Base-by-base conservation (phyloP, 2,329 filamentous ascomycete genomes). In the Arthrobotrys megalospora region DNA sequence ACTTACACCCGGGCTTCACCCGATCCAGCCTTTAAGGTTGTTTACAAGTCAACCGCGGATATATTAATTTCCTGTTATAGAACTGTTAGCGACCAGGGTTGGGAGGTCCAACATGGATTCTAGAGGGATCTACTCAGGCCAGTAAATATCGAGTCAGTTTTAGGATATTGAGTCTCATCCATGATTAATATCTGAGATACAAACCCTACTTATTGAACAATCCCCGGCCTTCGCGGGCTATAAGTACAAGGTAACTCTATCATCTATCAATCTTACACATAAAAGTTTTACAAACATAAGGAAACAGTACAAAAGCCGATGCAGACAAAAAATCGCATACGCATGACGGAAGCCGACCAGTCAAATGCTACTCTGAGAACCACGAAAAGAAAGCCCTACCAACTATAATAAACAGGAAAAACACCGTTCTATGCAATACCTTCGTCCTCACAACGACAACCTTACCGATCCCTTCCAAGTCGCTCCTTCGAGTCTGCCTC, bases 401-500 rank as follows among this genome's bases (percentile, higher is more conserved):
- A 43, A 28, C 55, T 36, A 16, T 38, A 41, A n/a, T 16, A 41
- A 21, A 41, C 16, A 24, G 41, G 21, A 60, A 43, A 41, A 43
- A 60, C 55, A 60, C 55, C 34, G 16, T 24, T 43, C 34, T 64
- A 47, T 64, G 41, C 41, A 38, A 64, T 36, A 34, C 14, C 8
- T 64, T 48, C n/a, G 14, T 48, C 41, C n/a, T 50, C 41, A 24
- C 12, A 1, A 64, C 14, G 7, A 10, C 16, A 16, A 24, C 48
- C n/a, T 43, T 71, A 76, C 38, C 65, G 24, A 84, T 92, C 90
- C 78, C 93, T 88, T 0, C 93, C 93, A 67, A 96, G 84, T 67
- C 93, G 88, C 85, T 97, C 93, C 82, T 93, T 92, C 45, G 91
- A 86, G 83, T 96, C 93, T 77, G 90, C 89, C 64, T 88, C 87